Percentiles rank a stretch among this genome's conserved stretches.
Conservation (phyloP, 352 stramenopile genomes). For the Pelagophyceae sp. region DNA sequence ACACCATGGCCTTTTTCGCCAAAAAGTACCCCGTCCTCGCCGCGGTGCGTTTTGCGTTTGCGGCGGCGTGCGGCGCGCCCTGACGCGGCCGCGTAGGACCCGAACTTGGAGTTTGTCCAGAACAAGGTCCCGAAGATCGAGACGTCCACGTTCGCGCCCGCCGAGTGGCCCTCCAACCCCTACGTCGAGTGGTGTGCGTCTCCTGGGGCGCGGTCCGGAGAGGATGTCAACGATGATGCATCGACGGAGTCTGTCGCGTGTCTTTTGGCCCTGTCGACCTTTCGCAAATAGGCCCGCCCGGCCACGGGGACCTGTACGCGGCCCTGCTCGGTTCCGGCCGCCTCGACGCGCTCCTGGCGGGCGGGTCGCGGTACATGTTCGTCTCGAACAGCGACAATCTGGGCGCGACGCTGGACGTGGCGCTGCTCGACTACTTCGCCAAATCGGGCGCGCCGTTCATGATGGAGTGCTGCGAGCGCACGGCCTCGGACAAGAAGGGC, state of each 20-base stretch:
- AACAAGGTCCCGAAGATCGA: constrained; percentile 95
- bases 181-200: constrained; percentile 87
- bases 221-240: too few relatives aligned
- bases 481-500: constrained; percentile 98
- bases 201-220: too few relatives aligned
- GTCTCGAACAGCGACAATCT: constrained; percentile 99
- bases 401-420: constrained; percentile 87
- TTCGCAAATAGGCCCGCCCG: too few relatives aligned
- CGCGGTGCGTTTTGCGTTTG: too few relatives aligned
- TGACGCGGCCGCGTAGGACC: too few relatives aligned
- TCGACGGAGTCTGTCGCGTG: too few relatives aligned
- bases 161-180: constrained; percentile 57
- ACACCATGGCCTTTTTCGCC: constrained; percentile 94
- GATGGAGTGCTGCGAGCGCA: constrained; percentile 97
- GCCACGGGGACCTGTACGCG: constrained; percentile 97
- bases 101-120: constrained; percentile 92
- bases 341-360: constrained; percentile 85
- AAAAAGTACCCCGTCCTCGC: constrained; percentile 91
- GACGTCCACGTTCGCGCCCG: constrained; percentile 75
- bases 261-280: too few relatives aligned
- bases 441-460: constrained; percentile 90
- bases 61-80: too few relatives aligned
- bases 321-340: constrained; percentile 90
- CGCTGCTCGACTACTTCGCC: constrained; percentile 98
- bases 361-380: constrained; percentile 98